Conservation (phyloP, 106 monocot species). For the Dendrobium huoshanense region DNA sequence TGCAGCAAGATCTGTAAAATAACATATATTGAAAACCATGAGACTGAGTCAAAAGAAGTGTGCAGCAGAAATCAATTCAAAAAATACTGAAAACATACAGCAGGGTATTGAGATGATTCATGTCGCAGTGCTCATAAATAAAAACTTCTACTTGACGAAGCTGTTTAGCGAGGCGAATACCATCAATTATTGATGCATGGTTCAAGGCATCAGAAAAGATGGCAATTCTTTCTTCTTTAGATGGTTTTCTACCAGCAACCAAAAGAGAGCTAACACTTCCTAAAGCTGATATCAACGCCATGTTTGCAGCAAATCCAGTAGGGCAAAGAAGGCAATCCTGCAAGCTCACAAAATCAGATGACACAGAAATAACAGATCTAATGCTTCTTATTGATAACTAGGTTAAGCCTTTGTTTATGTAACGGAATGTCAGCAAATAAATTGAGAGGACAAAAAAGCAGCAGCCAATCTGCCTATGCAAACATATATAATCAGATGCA, state of each 20-base stretch:
- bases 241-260: constrained; percentile 34
- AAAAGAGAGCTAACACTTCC: constrained; percentile 70
- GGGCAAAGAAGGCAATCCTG: constrained; percentile 84
- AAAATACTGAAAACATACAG: constrained; percentile 44
- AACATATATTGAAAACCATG: constrained; percentile 2
- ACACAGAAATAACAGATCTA: background rate
- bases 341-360: background rate
- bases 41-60: constrained; percentile 5
- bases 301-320: constrained; percentile 75
- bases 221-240: constrained; percentile 57
- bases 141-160: constrained; percentile 50
- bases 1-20: constrained; percentile 61
- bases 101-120: constrained; percentile 64
- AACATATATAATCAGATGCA: too few species aligned
- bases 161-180: constrained; percentile 61
- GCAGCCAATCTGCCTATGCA: too few species aligned
- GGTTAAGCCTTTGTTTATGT: background rate
- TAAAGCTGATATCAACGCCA: constrained; percentile 86
- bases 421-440: constrained; percentile 1
- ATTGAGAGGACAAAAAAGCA: background rate
- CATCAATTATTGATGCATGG: constrained; percentile 98
- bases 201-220: constrained; percentile 92
- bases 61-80: background rate
- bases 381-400: background rate
- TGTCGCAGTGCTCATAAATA: constrained; percentile 75